Evolutionary conservation across 352 stramenopile species (phyloP).

Genomic region (Phytophthora sansomeana): DNA sequence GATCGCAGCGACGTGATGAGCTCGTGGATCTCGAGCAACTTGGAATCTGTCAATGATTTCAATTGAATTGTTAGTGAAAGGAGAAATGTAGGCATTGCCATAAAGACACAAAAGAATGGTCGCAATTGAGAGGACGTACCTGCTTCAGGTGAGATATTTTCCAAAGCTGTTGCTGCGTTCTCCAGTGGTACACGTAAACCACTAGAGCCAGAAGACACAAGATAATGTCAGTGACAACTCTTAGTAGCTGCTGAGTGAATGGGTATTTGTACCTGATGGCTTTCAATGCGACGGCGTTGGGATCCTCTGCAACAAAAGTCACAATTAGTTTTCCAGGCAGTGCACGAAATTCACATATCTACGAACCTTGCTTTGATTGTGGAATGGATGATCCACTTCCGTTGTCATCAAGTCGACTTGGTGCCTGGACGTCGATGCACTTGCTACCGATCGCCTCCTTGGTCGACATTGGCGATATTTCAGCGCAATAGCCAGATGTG

Average conservation of each 20-base stretch:
- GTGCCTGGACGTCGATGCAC: neutral
- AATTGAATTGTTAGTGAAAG: neutral
- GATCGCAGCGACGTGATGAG: constrained; percentile 48
- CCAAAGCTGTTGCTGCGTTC: constrained; percentile 14
- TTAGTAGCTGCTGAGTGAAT: neutral
- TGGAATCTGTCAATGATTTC: constrained; percentile 16
- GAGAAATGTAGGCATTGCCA: too few species aligned
- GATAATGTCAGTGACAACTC: neutral
- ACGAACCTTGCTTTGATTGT: neutral
- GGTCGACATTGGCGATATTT: neutral
- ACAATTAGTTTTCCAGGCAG: neutral
- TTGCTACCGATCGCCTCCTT: neutral
- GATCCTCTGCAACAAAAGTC: neutral
- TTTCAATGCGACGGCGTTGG: constrained; percentile 8
- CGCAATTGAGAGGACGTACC: neutral
- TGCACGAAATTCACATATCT: neutral
- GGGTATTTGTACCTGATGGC: constrained; percentile 34
- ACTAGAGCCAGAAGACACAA: neutral
- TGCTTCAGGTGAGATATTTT: neutral
- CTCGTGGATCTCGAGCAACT: constrained; percentile 52
- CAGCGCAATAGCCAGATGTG: neutral
- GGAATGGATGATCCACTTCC: neutral
- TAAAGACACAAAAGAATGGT: neutral
- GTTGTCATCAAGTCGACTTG: neutral
- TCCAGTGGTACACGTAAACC: constrained; percentile 12